phyloP scores from a whole-genome alignment of 257 asterid species.

The Capsicum pubescens region DNA sequence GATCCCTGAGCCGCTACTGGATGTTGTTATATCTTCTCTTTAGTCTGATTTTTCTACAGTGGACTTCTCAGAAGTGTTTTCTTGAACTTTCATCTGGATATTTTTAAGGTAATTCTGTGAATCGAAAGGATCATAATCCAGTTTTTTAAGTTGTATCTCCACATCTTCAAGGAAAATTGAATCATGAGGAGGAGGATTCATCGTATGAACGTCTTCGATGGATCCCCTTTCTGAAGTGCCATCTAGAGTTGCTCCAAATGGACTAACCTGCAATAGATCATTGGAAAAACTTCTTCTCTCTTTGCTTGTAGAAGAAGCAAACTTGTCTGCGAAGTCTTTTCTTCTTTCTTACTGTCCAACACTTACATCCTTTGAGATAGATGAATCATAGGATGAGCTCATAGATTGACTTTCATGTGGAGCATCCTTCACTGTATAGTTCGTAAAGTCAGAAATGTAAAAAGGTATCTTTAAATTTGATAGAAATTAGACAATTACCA shows the following conservation, averaged over 20 bases:
- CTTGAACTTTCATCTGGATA: conserved; percentile 20
- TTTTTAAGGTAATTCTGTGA: neutral
- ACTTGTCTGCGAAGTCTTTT: neutral
- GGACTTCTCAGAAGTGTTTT: conserved; percentile 28
- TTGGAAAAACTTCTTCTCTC: conserved; percentile 11
- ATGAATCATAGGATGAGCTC: neutral
- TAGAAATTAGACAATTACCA: neutral
- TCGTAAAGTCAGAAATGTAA: neutral
- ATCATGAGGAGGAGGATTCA: neutral
- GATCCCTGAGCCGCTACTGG: conserved; percentile 3
- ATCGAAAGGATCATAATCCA: conserved; percentile 19
- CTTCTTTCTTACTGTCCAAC: conserved; percentile 10
- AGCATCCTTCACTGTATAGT: conserved; percentile 18
- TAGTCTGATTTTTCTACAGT: conserved; percentile 16
- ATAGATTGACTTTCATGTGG: conserved; percentile 12
- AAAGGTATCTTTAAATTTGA: neutral
- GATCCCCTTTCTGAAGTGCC: conserved; percentile 13
- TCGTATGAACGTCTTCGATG: neutral
- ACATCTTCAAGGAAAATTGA: neutral
- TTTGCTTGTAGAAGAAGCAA: neutral
- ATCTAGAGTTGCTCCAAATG: neutral
- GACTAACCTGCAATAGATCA: neutral
- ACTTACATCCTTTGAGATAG: conserved; percentile 6
- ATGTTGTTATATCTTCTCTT: neutral
- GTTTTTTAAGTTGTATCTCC: conserved; percentile 3